A percentile compares a stretch with the other conserved stretches of the same genome.
phyloP scores from a whole-genome alignment of 2,329 filamentous ascomycete species.

The Aschersonia sp. region DNA sequence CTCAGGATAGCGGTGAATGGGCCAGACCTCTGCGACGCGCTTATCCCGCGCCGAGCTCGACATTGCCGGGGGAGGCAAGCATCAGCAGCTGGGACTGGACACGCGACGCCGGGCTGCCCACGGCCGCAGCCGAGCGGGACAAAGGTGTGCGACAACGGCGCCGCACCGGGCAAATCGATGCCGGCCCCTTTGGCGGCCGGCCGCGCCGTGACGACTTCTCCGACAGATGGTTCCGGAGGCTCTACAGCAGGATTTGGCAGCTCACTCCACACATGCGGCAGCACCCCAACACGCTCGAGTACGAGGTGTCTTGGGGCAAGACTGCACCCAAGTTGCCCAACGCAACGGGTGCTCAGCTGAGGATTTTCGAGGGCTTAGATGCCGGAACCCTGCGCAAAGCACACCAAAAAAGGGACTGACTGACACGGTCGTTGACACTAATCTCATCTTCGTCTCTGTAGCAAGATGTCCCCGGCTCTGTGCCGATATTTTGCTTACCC shows the following conservation, averaged over 20 bases:
- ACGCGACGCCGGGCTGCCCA: slow-evolving; percentile 22
- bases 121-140: slow-evolving; percentile 21
- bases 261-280: slow-evolving; percentile 26
- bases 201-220: slow-evolving; percentile 18
- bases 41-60: slow-evolving; percentile 4
- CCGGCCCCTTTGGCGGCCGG: slow-evolving; percentile 21
- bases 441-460: too few relatives aligned
- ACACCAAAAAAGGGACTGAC: slow-evolving; percentile 1
- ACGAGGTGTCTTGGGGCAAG: slow-evolving; percentile 32
- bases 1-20: slow-evolving; percentile 20
- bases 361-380: slow-evolving; percentile 34
- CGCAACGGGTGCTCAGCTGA: slow-evolving; percentile 18
- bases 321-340: slow-evolving; percentile 11
- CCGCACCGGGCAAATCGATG: slow-evolving; percentile 20
- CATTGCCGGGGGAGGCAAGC: not conserved
- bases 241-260: slow-evolving; percentile 32
- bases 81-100: slow-evolving; percentile 25
- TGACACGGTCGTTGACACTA: not conserved
- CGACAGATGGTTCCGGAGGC: slow-evolving; percentile 28
- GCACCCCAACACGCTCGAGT: slow-evolving; percentile 13
- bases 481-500: slow-evolving; percentile 1
- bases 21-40: slow-evolving; percentile 18
- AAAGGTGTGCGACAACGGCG: slow-evolving; percentile 16
- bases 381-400: slow-evolving; percentile 7
- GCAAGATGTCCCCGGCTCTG: too few relatives aligned